Evolutionary conservation across 768 basidiomycete genomes (phyloP).

Genomic region (Baorangia bicolor): DNA sequence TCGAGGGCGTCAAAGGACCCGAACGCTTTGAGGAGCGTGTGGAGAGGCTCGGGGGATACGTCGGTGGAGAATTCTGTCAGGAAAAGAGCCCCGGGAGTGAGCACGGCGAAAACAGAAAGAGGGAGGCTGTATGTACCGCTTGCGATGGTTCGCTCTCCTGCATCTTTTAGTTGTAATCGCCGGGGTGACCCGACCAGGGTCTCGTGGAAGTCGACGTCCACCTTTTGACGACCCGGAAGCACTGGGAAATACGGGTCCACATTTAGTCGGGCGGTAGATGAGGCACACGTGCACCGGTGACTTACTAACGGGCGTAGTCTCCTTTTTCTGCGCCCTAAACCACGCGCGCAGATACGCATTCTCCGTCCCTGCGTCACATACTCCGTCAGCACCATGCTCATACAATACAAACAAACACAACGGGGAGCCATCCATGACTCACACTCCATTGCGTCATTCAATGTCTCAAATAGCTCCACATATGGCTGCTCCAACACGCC

Average conservation of each 20-base stretch:
- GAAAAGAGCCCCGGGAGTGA: neutral
- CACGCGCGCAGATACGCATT: conserved; percentile 86
- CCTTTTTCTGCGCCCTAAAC: conserved; percentile 66
- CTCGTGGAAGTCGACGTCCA: conserved; percentile 44
- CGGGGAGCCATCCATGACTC: conserved; percentile 32
- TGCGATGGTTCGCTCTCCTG: conserved; percentile 69
- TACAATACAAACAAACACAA: neutral
- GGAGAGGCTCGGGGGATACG: conserved; percentile 57
- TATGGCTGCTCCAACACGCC: conserved; percentile 73
- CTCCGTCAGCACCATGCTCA: conserved; percentile 2
- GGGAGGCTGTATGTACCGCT: conserved; percentile 48
- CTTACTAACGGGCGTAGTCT: conserved; percentile 46
- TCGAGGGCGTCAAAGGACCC: conserved; percentile 65
- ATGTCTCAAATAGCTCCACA: conserved; percentile 77
- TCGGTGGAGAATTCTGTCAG: conserved; percentile 33
- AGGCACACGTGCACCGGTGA: conserved; percentile 15
- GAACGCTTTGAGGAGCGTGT: conserved; percentile 78
- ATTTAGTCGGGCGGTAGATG: neutral
- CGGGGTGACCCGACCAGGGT: conserved; percentile 60
- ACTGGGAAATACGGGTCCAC: conserved; percentile 29
- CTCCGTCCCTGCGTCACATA: conserved; percentile 68
- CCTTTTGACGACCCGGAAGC: conserved; percentile 58
- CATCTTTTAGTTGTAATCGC: conserved; percentile 63
- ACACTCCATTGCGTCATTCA: conserved; percentile 95
- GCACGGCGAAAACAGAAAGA: neutral